Conservation (phyloP, 352 stramenopile genomes). For the Phytophthora nicotianae region DNA sequence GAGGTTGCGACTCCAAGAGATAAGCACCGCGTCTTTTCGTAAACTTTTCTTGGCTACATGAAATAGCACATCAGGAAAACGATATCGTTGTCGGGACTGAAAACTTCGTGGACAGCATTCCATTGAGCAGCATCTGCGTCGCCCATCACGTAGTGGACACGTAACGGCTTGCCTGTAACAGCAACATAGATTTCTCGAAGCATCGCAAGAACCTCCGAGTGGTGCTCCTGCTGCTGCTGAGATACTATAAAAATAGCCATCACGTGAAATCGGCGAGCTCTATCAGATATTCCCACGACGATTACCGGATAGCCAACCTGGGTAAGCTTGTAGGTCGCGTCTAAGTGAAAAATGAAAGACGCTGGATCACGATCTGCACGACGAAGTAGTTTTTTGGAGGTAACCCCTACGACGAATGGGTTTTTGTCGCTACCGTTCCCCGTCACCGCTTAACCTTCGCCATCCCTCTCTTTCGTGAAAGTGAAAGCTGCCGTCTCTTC, state of each 20-base stretch:
- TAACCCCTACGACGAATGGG: conserved; percentile 18
- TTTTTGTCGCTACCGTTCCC: conserved; percentile 16
- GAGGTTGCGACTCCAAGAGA: background rate
- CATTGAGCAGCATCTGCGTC: background rate
- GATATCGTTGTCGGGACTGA: background rate
- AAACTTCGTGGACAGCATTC: background rate
- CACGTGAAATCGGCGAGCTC: conserved; percentile 21
- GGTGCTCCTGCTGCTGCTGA: conserved; percentile 17
- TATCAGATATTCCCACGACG: conserved; percentile 29
- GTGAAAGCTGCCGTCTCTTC: conserved; percentile 19
- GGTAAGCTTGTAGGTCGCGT: conserved; percentile 39
- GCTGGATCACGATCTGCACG: conserved; percentile 1
- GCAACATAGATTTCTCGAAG: background rate
- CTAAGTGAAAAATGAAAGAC: conserved; percentile 11
- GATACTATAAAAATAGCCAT: conserved; percentile 30
- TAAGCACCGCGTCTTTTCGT: background rate
- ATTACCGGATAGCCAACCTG: conserved; percentile 25
- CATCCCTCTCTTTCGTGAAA: conserved; percentile 4
- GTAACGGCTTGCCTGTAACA: conserved; percentile 3
- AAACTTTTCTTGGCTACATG: conserved; percentile 1
- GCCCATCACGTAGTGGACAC: background rate
- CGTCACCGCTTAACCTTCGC: background rate
- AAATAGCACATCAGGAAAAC: background rate
- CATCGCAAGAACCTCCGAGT: conserved; percentile 1
- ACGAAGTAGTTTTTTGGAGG: conserved; percentile 15